Evolutionary conservation across 2,329 filamentous ascomycete genomes (phyloP).

Genomic region (Coniochaeta prunicola): DNA sequence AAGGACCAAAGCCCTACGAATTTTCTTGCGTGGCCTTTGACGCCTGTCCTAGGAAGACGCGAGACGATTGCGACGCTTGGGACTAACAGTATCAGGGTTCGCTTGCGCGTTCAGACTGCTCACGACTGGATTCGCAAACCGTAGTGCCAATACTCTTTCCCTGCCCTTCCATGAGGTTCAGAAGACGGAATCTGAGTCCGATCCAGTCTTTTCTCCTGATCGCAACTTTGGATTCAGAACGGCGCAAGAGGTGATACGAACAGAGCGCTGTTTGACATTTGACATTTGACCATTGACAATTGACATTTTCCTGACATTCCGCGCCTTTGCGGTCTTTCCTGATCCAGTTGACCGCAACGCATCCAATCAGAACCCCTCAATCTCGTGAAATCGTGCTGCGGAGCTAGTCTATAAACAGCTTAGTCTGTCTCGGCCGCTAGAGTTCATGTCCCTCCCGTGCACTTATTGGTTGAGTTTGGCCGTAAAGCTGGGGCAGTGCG

Average conservation of each 20-base stretch:
- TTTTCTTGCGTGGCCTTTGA: neutral
- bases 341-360: neutral
- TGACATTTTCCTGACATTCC: neutral
- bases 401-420: neutral
- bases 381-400: neutral
- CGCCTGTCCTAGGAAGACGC: neutral
- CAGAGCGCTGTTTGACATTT: neutral
- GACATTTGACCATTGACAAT: neutral
- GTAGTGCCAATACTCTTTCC: neutral
- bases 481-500: neutral
- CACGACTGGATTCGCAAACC: too few species aligned
- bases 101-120: neutral
- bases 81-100: neutral
- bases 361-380: conserved; percentile 1
- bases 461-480: neutral
- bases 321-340: conserved; percentile 2
- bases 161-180: neutral
- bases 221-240: neutral
- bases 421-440: neutral
- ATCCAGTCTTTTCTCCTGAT: neutral
- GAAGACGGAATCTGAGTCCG: neutral
- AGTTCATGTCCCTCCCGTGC: neutral
- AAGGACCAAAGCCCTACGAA: neutral
- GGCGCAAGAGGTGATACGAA: neutral
- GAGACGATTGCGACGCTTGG: neutral